Percentiles rank a stretch among this genome's conserved stretches.
Evolutionary conservation across 768 basidiomycete genomes (phyloP).

Genomic region (Chalciporus pseudorubinellus): DNA sequence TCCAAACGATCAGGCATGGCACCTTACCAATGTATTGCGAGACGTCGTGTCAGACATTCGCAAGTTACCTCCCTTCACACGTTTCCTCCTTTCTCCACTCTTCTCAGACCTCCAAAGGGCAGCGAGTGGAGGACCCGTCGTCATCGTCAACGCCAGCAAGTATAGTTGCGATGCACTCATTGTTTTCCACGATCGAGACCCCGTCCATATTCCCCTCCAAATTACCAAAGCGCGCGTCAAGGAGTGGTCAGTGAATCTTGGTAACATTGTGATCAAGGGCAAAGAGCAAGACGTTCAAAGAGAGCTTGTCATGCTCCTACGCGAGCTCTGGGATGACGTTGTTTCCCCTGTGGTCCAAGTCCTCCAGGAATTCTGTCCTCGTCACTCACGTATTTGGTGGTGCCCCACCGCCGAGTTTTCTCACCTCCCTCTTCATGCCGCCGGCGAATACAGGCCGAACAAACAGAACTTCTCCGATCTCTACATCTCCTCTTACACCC

Average conservation of each 20-base stretch:
- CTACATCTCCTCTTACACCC: slow-evolving; percentile 20
- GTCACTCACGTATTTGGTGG: too few relatives aligned
- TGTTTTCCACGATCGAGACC: slow-evolving; percentile 4
- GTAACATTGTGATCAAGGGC: not conserved
- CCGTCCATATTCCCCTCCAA: slow-evolving; percentile 2
- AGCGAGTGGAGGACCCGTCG: slow-evolving; percentile 23
- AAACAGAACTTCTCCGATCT: slow-evolving; percentile 8
- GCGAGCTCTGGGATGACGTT: slow-evolving; percentile 13
- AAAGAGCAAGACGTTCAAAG: not conserved
- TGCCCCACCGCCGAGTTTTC: too few relatives aligned
- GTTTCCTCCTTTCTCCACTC: slow-evolving; percentile 22
- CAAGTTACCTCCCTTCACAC: slow-evolving; percentile 14
- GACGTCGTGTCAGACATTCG: slow-evolving; percentile 13
- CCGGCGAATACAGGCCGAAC: slow-evolving; percentile 3
- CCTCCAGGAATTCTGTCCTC: not conserved
- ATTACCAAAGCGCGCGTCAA: not conserved
- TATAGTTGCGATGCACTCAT: slow-evolving; percentile 34
- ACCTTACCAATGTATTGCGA: too few relatives aligned
- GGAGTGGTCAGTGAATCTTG: not conserved
- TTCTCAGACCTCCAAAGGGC: slow-evolving; percentile 9
- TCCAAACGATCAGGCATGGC: too few relatives aligned
- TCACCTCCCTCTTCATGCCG: slow-evolving; percentile 19
- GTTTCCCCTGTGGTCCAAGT: slow-evolving; percentile 8
- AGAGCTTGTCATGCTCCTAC: slow-evolving; percentile 2
- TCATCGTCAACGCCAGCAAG: slow-evolving; percentile 30